phyloP scores from a whole-genome alignment of 2,329 filamentous ascomycete species.

The Furcasterigmium furcatum region DNA sequence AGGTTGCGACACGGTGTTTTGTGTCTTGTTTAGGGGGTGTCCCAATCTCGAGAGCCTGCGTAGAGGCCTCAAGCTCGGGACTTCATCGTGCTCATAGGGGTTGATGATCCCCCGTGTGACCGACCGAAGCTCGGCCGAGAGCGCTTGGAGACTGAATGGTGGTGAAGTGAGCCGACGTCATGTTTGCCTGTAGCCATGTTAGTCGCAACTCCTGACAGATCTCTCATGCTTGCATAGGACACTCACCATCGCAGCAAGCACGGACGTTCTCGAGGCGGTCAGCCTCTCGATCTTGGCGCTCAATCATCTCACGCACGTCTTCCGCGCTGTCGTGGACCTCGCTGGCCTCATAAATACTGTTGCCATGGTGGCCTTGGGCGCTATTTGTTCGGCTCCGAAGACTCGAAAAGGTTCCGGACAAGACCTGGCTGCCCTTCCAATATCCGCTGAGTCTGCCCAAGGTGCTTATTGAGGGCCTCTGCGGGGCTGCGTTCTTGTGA shows the following conservation, averaged over 20 bases:
- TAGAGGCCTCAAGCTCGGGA: conserved; percentile 26
- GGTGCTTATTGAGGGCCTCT: conserved; percentile 39
- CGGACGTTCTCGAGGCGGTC: conserved; percentile 90
- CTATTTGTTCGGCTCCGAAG: conserved; percentile 48
- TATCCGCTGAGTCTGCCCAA: conserved; percentile 59
- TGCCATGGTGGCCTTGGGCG: conserved; percentile 25
- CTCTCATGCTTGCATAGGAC: not conserved
- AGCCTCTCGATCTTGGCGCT: conserved; percentile 71
- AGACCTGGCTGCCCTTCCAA: conserved; percentile 46
- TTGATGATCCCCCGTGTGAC: conserved; percentile 29
- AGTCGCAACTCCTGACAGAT: conserved; percentile 13
- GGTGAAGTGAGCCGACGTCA: conserved; percentile 62
- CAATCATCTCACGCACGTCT: conserved; percentile 76
- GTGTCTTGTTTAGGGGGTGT: not conserved
- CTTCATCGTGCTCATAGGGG: conserved; percentile 29
- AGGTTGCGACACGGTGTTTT: not conserved
- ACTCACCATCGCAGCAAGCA: conserved; percentile 94
- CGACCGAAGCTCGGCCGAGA: conserved; percentile 36
- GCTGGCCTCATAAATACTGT: conserved; percentile 56
- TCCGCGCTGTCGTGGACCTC: conserved; percentile 76
- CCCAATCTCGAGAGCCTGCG: not conserved
- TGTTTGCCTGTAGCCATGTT: conserved; percentile 58
- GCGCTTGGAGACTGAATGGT: conserved; percentile 34
- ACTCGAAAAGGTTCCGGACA: conserved; percentile 49
- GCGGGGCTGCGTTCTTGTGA: conserved; percentile 29